These are phyloP conservation scores for Fusarium nanum DNA, from an alignment of 2,329 filamentous ascomycete species.

Conservation along the genomic window DNA sequence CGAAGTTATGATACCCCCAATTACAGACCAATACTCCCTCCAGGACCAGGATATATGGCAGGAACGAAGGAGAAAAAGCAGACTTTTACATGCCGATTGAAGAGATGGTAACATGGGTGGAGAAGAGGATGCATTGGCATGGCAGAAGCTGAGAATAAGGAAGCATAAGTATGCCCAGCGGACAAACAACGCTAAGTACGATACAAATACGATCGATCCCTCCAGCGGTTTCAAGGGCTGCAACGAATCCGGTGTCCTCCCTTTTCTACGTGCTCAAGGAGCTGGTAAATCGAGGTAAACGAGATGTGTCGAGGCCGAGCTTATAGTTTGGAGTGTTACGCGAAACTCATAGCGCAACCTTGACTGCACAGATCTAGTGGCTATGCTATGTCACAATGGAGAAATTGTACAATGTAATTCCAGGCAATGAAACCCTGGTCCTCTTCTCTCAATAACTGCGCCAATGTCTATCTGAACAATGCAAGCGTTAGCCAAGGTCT, in stretches of 20 bases:
- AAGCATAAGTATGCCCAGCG: not conserved
- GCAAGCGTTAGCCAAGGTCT: not conserved
- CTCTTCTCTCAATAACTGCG: not conserved
- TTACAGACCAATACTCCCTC: not conserved
- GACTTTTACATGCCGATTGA: not conserved
- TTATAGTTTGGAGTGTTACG: not conserved
- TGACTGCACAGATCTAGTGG: not conserved
- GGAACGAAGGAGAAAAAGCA: not conserved
- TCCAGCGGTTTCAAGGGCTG: not conserved
- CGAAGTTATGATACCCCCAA: slow-evolving; percentile 6
- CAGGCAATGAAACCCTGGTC: not conserved
- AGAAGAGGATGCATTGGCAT: not conserved
- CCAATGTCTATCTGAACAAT: not conserved
- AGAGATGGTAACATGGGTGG: not conserved
- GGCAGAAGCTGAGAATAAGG: not conserved
- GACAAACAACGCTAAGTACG: not conserved
- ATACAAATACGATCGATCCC: not conserved
- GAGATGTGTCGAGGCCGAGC: not conserved
- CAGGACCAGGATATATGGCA: not conserved
- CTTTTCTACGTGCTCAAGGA: not conserved
- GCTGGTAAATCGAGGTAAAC: not conserved
- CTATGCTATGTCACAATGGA: not conserved
- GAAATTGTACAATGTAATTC: not conserved
- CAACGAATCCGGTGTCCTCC: not conserved
- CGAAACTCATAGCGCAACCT: not conserved